Conservation (phyloP, 495 filamentous ascomycete genomes). For the Lasiosphaeria ovina region DNA sequence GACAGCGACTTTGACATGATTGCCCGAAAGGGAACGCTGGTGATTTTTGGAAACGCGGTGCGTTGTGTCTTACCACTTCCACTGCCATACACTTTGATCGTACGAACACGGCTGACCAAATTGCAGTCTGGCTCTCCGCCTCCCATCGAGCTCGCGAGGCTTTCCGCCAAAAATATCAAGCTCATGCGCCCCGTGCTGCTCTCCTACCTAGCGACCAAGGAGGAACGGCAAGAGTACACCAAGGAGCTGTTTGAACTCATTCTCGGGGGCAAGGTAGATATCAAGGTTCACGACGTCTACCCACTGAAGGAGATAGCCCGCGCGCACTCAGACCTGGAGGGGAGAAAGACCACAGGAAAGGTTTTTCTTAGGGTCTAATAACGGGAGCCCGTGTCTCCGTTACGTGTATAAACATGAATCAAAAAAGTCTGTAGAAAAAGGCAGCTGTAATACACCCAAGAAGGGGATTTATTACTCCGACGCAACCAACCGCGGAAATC, state of each 20-base stretch:
- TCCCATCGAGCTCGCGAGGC: conserved; percentile 63
- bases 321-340: conserved; percentile 80
- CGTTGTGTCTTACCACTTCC: conserved; percentile 9
- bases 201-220: conserved; percentile 69
- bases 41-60: conserved; percentile 85
- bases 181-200: conserved; percentile 73
- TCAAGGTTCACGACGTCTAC: conserved; percentile 78
- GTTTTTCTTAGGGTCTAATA: conserved; percentile 49
- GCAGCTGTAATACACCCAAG: conserved; percentile 1
- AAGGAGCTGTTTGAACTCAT: conserved; percentile 75
- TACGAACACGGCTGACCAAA: no score
- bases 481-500: background rate
- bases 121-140: conserved; percentile 65
- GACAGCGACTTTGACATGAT: conserved; percentile 76
- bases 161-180: conserved; percentile 79
- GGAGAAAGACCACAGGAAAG: conserved; percentile 83
- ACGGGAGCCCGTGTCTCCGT: background rate
- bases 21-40: conserved; percentile 77
- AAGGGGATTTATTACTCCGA: conserved; percentile 2
- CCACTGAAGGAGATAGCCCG: conserved; percentile 70
- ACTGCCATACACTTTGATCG: no score
- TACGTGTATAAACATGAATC: conserved; percentile 5
- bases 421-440: no score
- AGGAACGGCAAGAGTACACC: conserved; percentile 71
- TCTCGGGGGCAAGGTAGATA: conserved; percentile 63